Evolutionary conservation across 2,329 filamentous ascomycete species (phyloP).

Genomic region (Fusarium sp.): DNA sequence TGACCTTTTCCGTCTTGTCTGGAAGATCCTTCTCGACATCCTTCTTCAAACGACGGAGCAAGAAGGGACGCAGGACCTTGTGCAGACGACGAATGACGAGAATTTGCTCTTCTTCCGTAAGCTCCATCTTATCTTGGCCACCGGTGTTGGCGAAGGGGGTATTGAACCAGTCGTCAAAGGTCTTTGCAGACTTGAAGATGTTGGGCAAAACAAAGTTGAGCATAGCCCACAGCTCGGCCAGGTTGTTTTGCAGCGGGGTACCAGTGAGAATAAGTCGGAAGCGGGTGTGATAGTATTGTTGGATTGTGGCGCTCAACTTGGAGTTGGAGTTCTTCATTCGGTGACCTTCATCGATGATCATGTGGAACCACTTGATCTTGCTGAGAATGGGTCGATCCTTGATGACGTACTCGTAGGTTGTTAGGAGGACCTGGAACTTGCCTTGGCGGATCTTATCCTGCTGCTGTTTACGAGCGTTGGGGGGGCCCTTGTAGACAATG

Average conservation of each 20-base stretch:
- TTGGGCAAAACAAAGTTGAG: conserved; percentile 98
- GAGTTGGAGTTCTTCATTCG: conserved; percentile 99
- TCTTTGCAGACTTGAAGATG: conserved; percentile 99
- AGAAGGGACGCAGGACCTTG: conserved; percentile 95
- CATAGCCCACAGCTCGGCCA: conserved; percentile 95
- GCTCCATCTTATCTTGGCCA: conserved; percentile 97
- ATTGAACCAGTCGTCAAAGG: conserved; percentile 99
- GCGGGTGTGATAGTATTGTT: conserved; percentile 91
- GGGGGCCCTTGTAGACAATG: conserved; percentile 97
- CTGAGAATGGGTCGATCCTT: conserved; percentile 94
- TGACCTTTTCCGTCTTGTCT: conserved; percentile 98
- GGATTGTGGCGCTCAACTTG: conserved; percentile 93
- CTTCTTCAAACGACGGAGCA: conserved; percentile 98
- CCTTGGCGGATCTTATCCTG: conserved; percentile 95
- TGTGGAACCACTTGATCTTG: conserved; percentile 99
- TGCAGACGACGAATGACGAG: conserved; percentile 97
- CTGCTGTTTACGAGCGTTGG: conserved; percentile 83
- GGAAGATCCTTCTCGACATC: conserved; percentile 99
- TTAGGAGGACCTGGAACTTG: conserved; percentile 93
- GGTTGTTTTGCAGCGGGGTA: conserved; percentile 96
- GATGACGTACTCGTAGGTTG: conserved; percentile 99
- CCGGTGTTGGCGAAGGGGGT: conserved; percentile 98
- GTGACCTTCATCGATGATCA: conserved; percentile 99
- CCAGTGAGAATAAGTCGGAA: conserved; percentile 97
- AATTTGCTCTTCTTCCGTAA: conserved; percentile 99